Evolutionary conservation across 75 land plant species (phyloP).

Genomic region (Pinus taeda): DNA sequence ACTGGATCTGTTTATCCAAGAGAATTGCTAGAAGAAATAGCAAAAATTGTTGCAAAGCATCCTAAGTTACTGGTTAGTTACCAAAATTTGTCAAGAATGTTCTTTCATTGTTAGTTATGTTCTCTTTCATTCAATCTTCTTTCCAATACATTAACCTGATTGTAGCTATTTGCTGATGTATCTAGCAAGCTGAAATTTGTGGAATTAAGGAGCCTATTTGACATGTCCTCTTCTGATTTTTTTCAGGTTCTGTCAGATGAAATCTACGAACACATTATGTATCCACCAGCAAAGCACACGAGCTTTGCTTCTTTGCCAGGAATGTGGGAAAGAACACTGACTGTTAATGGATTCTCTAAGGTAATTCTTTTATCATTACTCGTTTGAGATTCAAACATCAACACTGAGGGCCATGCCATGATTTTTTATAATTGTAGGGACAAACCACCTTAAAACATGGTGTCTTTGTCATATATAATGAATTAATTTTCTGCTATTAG

Average conservation of each 20-base stretch:
- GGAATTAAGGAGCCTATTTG: neutral
- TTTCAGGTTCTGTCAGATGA: slow-evolving; percentile 95
- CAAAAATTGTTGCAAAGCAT: slow-evolving; percentile 79
- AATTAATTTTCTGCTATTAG: neutral
- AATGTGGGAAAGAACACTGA: slow-evolving; percentile 94
- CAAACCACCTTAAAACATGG: too few relatives aligned
- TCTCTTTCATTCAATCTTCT: neutral
- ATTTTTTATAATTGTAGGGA: neutral
- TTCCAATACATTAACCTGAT: neutral
- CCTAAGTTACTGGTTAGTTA: slow-evolving; percentile 81
- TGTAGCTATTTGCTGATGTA: slow-evolving; percentile 2
- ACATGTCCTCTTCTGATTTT: neutral
- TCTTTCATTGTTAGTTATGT: neutral
- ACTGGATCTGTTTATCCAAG: slow-evolving; percentile 93
- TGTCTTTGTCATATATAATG: neutral
- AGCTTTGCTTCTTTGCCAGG: slow-evolving; percentile 99
- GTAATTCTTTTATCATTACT: slow-evolving; percentile 21
- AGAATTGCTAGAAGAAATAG: slow-evolving; percentile 77
- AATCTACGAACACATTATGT: slow-evolving; percentile 96
- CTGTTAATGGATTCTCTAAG: slow-evolving; percentile 99
- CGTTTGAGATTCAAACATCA: neutral
- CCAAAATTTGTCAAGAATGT: neutral
- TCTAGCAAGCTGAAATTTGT: neutral
- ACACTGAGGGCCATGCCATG: neutral
- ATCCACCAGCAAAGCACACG: slow-evolving; percentile 85